Percentiles rank a stretch among this genome's conserved stretches.
These are phyloP conservation scores for Colletotrichum sidae DNA, from an alignment of 2,329 filamentous ascomycete species.

Conservation along the genomic window DNA sequence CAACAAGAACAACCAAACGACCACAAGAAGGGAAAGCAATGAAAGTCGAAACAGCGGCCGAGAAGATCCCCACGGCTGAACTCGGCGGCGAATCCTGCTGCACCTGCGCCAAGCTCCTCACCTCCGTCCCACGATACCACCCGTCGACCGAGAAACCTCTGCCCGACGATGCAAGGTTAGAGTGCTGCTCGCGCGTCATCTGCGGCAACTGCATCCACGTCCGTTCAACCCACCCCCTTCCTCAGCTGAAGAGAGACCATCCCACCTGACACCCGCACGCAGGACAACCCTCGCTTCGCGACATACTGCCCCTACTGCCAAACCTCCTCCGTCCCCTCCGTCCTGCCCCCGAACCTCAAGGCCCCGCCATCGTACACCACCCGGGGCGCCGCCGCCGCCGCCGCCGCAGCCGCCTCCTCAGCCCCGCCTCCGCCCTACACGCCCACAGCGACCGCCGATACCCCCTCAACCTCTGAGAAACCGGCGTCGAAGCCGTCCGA, in stretches of 20 bases:
- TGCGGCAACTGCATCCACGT: constrained; percentile 78
- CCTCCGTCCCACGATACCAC: constrained; percentile 62
- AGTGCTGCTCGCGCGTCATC: constrained; percentile 78
- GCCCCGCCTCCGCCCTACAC: constrained; percentile 55
- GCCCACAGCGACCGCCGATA: constrained; percentile 6
- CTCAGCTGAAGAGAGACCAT: background rate
- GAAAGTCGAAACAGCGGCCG: constrained; percentile 11
- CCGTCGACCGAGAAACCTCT: constrained; percentile 71
- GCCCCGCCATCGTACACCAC: constrained; percentile 75
- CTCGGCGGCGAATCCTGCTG: constrained; percentile 65
- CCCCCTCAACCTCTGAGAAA: constrained; percentile 45
- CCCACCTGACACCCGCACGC: constrained; percentile 16
- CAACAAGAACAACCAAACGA: background rate
- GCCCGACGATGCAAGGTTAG: constrained; percentile 69
- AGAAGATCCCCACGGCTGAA: constrained; percentile 2
- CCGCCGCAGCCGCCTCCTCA: constrained; percentile 41
- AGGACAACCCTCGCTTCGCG: constrained; percentile 76
- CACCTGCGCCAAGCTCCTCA: constrained; percentile 75
- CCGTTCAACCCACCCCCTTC: constrained; percentile 42
- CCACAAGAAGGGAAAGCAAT: background rate
- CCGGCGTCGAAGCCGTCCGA: constrained; percentile 50
- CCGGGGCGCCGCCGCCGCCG: constrained; percentile 40
- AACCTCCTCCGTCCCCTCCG: constrained; percentile 69
- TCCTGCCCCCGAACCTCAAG: constrained; percentile 70
- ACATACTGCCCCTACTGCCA: constrained; percentile 82